These are phyloP conservation scores for Terana coerulea DNA, from an alignment of 768 basidiomycete genomes.

Conservation along the genomic window DNA sequence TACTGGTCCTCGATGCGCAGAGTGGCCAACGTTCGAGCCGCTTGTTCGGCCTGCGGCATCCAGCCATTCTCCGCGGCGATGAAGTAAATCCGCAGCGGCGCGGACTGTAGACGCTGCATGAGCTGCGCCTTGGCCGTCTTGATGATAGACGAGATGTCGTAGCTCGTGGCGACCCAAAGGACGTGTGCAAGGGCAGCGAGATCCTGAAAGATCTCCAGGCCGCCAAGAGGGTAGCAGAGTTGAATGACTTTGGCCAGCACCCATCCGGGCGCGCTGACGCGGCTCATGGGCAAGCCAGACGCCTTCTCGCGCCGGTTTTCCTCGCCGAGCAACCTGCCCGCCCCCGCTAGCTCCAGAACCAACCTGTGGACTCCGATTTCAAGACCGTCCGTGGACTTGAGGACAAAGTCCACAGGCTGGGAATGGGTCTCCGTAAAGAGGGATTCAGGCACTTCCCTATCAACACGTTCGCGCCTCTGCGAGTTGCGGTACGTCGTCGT, in stretches of 20 bases:
- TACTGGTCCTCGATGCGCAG: constrained; percentile 4
- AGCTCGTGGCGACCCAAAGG: background rate
- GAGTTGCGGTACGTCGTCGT: background rate
- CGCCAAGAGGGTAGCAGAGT: constrained; percentile 9
- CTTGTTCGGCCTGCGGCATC: background rate
- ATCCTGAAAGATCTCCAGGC: background rate
- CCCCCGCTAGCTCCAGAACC: constrained; percentile 7
- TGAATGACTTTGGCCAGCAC: constrained; percentile 5
- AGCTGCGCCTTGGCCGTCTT: background rate
- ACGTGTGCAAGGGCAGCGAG: background rate
- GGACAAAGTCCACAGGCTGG: constrained; percentile 7
- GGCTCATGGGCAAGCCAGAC: constrained; percentile 1
- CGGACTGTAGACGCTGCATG: background rate
- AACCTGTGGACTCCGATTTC: constrained; percentile 12
- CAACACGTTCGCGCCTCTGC: constrained; percentile 5
- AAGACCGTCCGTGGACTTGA: constrained; percentile 10
- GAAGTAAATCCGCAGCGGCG: constrained; percentile 6
- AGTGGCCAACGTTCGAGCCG: background rate
- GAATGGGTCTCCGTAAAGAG: background rate
- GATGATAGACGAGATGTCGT: background rate
- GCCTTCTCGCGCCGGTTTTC: background rate
- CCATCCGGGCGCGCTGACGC: background rate
- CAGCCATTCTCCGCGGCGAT: constrained; percentile 6
- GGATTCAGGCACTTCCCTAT: no score
- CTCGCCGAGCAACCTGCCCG: background rate